Percentiles rank a stretch among this genome's conserved stretches.
phyloP scores from a whole-genome alignment of 495 filamentous ascomycete species.

The Collariella sp. region DNA sequence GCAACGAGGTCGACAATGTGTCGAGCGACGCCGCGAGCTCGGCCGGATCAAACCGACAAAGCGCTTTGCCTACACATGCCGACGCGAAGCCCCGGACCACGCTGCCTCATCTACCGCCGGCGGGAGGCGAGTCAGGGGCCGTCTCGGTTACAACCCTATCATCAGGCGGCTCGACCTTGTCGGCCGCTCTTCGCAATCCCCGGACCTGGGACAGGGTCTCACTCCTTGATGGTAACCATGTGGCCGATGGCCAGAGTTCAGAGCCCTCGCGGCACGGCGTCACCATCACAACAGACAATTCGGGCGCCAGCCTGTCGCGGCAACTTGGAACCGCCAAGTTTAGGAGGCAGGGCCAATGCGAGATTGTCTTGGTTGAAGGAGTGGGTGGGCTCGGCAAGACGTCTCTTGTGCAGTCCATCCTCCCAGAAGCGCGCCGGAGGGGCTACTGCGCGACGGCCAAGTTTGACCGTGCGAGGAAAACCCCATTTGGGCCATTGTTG shows the following conservation, averaged over 20 bases:
- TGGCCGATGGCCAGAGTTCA: conserved; percentile 23
- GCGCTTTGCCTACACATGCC: conserved; percentile 38
- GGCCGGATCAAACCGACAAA: conserved; percentile 27
- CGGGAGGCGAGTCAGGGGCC: background rate
- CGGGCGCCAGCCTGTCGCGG: conserved; percentile 32
- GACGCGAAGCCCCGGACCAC: conserved; percentile 5
- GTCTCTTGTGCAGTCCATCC: conserved; percentile 67
- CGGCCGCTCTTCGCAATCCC: conserved; percentile 15
- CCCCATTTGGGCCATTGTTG: conserved; percentile 76
- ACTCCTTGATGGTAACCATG: conserved; percentile 27
- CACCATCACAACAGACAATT: conserved; percentile 23
- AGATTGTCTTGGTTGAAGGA: conserved; percentile 70
- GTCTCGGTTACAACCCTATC: conserved; percentile 23
- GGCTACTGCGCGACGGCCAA: conserved; percentile 81
- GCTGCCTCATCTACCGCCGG: background rate
- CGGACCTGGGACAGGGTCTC: conserved; percentile 34
- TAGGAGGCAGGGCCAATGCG: conserved; percentile 59
- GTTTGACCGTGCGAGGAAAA: conserved; percentile 71
- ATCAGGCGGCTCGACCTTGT: conserved; percentile 34
- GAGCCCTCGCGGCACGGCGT: conserved; percentile 27
- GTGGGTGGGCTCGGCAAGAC: conserved; percentile 76
- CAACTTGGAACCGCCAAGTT: conserved; percentile 48
- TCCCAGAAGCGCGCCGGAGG: conserved; percentile 59
- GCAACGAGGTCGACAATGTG: conserved; percentile 43
- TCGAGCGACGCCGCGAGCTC: conserved; percentile 46